Percentiles rank a stretch among this genome's conserved stretches.
These are phyloP conservation scores for Wickerhamomyces pijperi DNA, from an alignment of 805 yeast species.

Conservation along the genomic window DNA sequence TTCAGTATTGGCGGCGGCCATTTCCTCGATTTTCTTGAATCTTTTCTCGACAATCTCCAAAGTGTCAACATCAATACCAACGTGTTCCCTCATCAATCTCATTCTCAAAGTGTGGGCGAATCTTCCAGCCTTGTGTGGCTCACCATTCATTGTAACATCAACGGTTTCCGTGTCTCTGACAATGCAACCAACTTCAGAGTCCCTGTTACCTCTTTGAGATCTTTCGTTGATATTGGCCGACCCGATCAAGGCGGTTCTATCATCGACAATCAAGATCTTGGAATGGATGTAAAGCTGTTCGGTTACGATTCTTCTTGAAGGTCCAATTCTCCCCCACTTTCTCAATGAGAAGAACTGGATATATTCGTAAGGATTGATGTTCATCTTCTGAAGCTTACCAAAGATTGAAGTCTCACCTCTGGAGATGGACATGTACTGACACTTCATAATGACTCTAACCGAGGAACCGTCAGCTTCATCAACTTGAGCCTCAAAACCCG, in stretches of 20 bases:
- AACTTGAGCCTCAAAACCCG: slow-evolving; percentile 91
- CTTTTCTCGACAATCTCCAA: slow-evolving; percentile 73
- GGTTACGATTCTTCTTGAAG: slow-evolving; percentile 58
- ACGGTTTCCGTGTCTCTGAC: slow-evolving; percentile 75
- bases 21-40: slow-evolving; percentile 31
- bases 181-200: slow-evolving; percentile 87
- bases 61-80: slow-evolving; percentile 86
- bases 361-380: slow-evolving; percentile 83
- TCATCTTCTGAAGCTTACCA: slow-evolving; percentile 65
- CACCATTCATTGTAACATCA: slow-evolving; percentile 63
- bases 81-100: slow-evolving; percentile 91
- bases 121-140: slow-evolving; percentile 69
- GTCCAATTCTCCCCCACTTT: slow-evolving; percentile 92
- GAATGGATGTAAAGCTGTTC: slow-evolving; percentile 94
- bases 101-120: slow-evolving; percentile 85
- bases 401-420: slow-evolving; percentile 83
- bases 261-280: slow-evolving; percentile 85
- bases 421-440: slow-evolving; percentile 88
- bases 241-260: slow-evolving; percentile 86
- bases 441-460: slow-evolving; percentile 92
- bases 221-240: slow-evolving; percentile 96
- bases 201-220: slow-evolving; percentile 89
- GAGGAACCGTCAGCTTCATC: slow-evolving; percentile 90
- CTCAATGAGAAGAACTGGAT: slow-evolving; percentile 86
- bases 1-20: slow-evolving; percentile 19